phyloP scores from a whole-genome alignment of 192 early-diverging fungal genomes.

The Mortierella antarctica region DNA sequence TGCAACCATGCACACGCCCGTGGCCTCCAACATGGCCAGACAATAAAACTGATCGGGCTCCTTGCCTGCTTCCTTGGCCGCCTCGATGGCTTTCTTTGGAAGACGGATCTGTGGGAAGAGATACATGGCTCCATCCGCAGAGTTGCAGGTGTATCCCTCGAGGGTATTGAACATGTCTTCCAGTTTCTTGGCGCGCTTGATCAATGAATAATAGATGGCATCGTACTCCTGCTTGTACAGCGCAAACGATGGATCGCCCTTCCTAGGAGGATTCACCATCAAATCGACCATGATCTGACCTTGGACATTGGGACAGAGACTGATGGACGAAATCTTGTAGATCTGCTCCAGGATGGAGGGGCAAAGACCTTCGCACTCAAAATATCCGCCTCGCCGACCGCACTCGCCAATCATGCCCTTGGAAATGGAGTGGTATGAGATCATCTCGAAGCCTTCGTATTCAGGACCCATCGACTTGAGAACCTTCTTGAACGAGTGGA shows the following conservation, averaged over 20 bases:
- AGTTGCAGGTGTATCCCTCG: conserved; percentile 87
- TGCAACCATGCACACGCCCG: conserved; percentile 96
- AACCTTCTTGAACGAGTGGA: conserved; percentile 97
- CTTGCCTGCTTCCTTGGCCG: conserved; percentile 75
- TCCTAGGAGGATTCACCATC: conserved; percentile 91
- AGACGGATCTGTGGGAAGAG: conserved; percentile 88
- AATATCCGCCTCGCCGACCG: conserved; percentile 96
- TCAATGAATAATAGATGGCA: conserved; percentile 83
- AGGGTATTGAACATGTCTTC: conserved; percentile 83
- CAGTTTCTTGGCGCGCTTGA: conserved; percentile 80
- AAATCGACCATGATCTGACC: conserved; percentile 96
- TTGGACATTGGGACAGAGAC: conserved; percentile 93
- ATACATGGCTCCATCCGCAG: conserved; percentile 96
- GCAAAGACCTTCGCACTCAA: conserved; percentile 91
- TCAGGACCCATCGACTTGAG: conserved; percentile 77
- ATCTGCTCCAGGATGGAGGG: conserved; percentile 80
- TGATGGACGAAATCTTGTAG: conserved; percentile 94
- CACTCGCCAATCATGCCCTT: conserved; percentile 99
- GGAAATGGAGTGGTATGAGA: conserved; percentile 96
- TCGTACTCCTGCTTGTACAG: conserved; percentile 79
- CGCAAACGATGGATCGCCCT: conserved; percentile 81
- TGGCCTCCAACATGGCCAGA: conserved; percentile 91
- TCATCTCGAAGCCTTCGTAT: conserved; percentile 83
- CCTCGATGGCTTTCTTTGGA: conserved; percentile 80
- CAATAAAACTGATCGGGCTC: conserved; percentile 92